These are phyloP conservation scores for Phytophthora brassicae DNA, from an alignment of 352 stramenopile species.

Conservation along the genomic window DNA sequence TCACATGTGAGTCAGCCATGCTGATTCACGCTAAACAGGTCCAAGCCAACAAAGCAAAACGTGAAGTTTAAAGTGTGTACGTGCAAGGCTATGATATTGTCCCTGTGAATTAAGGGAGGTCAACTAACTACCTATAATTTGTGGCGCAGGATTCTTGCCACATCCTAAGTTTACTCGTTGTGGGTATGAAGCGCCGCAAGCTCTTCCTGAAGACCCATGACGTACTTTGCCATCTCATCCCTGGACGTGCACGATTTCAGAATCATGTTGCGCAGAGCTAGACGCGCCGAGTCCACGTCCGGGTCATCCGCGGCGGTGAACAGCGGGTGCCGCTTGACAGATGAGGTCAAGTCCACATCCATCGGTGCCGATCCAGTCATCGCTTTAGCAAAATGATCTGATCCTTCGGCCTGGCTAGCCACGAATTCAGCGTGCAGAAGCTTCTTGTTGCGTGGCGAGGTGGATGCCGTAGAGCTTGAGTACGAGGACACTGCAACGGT, in stretches of 20 bases:
- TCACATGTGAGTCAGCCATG: too few species aligned
- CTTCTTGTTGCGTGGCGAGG: constrained; percentile 50
- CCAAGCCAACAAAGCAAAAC: too few species aligned
- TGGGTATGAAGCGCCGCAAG: constrained; percentile 46
- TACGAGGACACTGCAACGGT: constrained; percentile 41
- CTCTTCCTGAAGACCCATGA: constrained; percentile 55
- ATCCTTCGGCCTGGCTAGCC: constrained; percentile 7
- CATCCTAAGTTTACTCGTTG: constrained; percentile 21
- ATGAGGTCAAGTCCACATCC: constrained; percentile 15
- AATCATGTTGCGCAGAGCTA: constrained; percentile 52
- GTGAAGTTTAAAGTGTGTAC: not conserved
- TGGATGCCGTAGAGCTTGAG: constrained; percentile 44
- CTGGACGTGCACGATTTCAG: constrained; percentile 49
- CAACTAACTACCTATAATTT: constrained; percentile 18
- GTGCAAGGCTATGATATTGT: constrained; percentile 21
- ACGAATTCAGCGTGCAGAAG: constrained; percentile 37
- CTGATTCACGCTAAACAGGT: too few species aligned
- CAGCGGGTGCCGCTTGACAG: constrained; percentile 34
- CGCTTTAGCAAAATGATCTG: constrained; percentile 17
- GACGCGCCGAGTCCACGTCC: constrained; percentile 39
- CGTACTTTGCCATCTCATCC: constrained; percentile 59
- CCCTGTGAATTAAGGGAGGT: constrained; percentile 8
- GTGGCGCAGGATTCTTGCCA: constrained; percentile 3
- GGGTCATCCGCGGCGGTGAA: constrained; percentile 29
- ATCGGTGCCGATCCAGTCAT: constrained; percentile 8